These are phyloP conservation scores for Hordeum marinum DNA, from an alignment of 176 grass and related monocot genomes.

Conservation along the genomic window DNA sequence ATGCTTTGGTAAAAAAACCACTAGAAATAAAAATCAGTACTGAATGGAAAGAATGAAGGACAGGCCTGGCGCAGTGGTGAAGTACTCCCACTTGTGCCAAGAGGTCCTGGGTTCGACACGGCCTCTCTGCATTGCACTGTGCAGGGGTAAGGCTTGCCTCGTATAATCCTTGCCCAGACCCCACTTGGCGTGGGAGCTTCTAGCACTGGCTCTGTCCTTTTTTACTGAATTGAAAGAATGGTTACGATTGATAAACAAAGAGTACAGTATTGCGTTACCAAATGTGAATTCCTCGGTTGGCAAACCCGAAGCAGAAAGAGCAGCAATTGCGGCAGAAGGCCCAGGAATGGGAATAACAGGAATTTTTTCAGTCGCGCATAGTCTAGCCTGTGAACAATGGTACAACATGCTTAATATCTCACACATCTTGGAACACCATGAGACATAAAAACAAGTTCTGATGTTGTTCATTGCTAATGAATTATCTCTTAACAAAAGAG, in stretches of 20 bases:
- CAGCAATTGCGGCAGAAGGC: conserved; percentile 67
- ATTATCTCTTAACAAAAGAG: background rate
- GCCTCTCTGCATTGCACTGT: too few species aligned
- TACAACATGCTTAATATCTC: conserved; percentile 5
- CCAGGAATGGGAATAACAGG: conserved; percentile 82
- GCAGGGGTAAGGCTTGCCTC: too few species aligned
- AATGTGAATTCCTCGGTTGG: conserved; percentile 90
- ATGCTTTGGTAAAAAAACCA: conserved; percentile 92
- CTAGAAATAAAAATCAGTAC: conserved; percentile 48
- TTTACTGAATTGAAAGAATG: background rate
- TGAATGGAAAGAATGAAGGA: background rate
- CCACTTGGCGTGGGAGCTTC: too few species aligned
- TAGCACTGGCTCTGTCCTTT: too few species aligned
- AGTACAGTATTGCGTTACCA: conserved; percentile 43
- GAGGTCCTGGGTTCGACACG: too few species aligned
- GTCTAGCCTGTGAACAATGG: conserved; percentile 59
- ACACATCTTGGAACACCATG: background rate
- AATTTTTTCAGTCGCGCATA: conserved; percentile 73
- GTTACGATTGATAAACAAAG: conserved; percentile 9
- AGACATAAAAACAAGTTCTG: background rate
- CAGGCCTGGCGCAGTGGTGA: too few species aligned
- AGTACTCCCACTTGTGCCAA: too few species aligned
- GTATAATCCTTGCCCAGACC: too few species aligned
- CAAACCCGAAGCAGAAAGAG: conserved; percentile 89
- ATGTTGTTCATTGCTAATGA: conserved; percentile 14